Evolutionary conservation across 1,284 basidiomycete genomes (phyloP).

Genomic region (Microbotryum scabiosae): DNA sequence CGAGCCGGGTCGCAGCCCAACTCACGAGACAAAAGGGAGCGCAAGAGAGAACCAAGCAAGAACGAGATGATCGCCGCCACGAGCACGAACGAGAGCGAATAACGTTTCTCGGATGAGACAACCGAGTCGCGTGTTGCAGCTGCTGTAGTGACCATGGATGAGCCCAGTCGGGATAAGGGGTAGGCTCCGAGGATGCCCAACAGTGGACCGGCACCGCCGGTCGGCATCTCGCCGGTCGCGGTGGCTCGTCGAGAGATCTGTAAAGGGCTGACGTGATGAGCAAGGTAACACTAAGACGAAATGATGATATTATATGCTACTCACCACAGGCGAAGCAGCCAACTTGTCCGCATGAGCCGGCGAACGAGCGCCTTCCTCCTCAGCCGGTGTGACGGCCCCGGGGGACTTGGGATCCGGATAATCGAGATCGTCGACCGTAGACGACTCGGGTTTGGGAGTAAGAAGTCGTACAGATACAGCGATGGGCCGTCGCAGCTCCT

Average conservation of each 20-base stretch:
- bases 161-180: slow-evolving; percentile 12
- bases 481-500: slow-evolving; percentile 54
- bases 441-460: slow-evolving; percentile 16
- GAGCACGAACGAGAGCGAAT: slow-evolving; percentile 49
- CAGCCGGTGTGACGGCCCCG: slow-evolving; percentile 13
- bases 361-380: slow-evolving; percentile 4
- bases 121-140: slow-evolving; percentile 12
- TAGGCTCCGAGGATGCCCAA: slow-evolving; percentile 23
- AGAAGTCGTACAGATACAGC: slow-evolving; percentile 46
- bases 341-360: slow-evolving; percentile 4
- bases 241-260: slow-evolving; percentile 19
- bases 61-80: slow-evolving; percentile 79
- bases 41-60: slow-evolving; percentile 76
- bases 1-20: slow-evolving; percentile 58
- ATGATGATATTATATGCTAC: not conserved
- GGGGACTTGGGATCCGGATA: slow-evolving; percentile 32
- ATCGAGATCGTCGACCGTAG: slow-evolving; percentile 21
- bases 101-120: slow-evolving; percentile 9
- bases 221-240: slow-evolving; percentile 7
- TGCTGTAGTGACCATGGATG: slow-evolving; percentile 17
- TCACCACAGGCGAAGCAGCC: not conserved
- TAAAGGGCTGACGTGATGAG: not conserved
- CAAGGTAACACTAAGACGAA: not conserved
- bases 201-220: slow-evolving; percentile 5
- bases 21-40: slow-evolving; percentile 64